These are phyloP conservation scores for Arachnopeziza araneosa DNA, from an alignment of 2,329 filamentous ascomycete species.

Conservation along the genomic window DNA sequence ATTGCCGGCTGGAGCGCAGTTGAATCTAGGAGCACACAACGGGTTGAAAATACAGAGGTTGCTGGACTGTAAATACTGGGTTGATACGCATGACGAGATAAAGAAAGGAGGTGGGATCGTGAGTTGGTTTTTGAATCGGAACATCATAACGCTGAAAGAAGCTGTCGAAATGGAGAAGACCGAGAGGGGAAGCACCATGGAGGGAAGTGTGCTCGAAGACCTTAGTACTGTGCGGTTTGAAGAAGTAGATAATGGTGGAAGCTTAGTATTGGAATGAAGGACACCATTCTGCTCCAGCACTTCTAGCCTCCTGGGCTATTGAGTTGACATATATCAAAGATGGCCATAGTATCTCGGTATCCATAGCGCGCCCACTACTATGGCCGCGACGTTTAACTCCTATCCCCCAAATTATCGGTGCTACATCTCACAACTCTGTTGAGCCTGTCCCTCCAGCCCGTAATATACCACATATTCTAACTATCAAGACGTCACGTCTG, in stretches of 20 bases:
- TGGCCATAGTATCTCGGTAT: no score
- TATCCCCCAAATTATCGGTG: no score
- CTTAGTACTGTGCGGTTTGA: conserved; percentile 17
- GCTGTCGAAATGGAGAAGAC: conserved; percentile 34
- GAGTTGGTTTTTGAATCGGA: conserved; percentile 39
- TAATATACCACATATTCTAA: no score
- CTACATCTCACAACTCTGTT: no score
- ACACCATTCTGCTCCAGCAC: background rate
- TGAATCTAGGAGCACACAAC: conserved; percentile 60
- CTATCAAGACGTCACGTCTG: no score
- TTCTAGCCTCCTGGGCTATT: no score
- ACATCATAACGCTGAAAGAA: conserved; percentile 39
- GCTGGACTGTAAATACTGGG: conserved; percentile 54
- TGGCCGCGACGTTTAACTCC: no score
- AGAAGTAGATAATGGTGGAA: conserved; percentile 21
- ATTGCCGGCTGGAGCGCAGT: conserved; percentile 42
- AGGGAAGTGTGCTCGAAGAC: conserved; percentile 8
- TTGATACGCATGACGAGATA: conserved; percentile 60
- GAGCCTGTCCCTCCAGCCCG: no score
- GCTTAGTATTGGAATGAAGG: conserved; percentile 18
- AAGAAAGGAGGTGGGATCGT: conserved; percentile 55
- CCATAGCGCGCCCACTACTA: no score
- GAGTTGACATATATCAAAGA: no score
- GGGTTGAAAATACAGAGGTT: conserved; percentile 50
- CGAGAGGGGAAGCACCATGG: background rate